Evolutionary conservation across 2,329 filamentous ascomycete genomes (phyloP).

Genomic region (Colletotrichum chrysophilum): DNA sequence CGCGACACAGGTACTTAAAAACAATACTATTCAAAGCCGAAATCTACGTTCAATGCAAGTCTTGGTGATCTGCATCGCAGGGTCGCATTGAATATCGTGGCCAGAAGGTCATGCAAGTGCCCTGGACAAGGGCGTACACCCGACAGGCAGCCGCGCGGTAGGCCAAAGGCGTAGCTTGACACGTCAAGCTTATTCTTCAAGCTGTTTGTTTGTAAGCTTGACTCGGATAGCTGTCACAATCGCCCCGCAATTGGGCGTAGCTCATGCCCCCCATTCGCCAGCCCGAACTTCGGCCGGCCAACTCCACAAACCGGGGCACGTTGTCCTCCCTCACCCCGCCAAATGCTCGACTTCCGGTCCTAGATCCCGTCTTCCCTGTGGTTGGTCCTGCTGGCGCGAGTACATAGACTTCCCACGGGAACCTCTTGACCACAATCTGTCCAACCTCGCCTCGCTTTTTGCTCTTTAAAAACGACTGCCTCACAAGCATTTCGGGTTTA

Average conservation of each 20-base stretch:
- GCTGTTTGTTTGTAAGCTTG: background rate
- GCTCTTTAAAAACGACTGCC: background rate
- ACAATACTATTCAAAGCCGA: background rate
- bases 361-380: background rate
- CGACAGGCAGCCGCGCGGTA: background rate
- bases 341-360: background rate
- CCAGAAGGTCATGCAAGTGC: background rate
- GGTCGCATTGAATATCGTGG: background rate
- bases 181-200: background rate
- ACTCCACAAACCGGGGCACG: conserved; percentile 14
- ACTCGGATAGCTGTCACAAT: background rate
- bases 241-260: background rate
- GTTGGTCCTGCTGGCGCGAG: background rate
- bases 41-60: background rate
- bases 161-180: background rate
- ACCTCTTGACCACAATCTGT: background rate
- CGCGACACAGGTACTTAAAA: background rate
- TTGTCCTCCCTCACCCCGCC: conserved; percentile 1
- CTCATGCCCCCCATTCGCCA: background rate
- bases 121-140: background rate
- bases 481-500: background rate
- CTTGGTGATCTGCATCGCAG: background rate
- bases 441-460: background rate
- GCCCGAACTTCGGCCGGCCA: conserved; percentile 6
- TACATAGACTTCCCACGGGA: background rate